Percentiles rank a stretch among this genome's conserved stretches.
These are phyloP conservation scores for Shiraia sp. DNA, from an alignment of 2,329 filamentous ascomycete genomes.

Conservation along the genomic window DNA sequence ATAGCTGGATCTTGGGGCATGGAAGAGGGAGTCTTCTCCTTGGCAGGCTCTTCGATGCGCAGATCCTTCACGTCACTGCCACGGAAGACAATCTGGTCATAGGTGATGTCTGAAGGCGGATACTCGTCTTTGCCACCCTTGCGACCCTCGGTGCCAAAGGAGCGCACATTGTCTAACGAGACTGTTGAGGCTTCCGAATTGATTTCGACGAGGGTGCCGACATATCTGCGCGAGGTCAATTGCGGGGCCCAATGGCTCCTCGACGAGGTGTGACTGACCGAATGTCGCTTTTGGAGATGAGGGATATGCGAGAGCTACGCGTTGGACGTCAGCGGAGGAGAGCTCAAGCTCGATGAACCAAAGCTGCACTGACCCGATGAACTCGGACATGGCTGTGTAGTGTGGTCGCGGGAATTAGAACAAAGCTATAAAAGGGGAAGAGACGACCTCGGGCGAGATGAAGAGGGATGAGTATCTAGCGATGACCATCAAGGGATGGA, in stretches of 20 bases:
- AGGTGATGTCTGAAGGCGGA: constrained; percentile 80
- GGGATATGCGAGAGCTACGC: constrained; percentile 83
- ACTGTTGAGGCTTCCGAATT: constrained; percentile 97
- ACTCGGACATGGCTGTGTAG: constrained; percentile 59
- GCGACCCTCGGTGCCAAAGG: constrained; percentile 91
- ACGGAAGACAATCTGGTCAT: constrained; percentile 98
- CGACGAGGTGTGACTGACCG: constrained; percentile 63
- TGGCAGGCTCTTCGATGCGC: constrained; percentile 82
- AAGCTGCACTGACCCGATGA: constrained; percentile 58
- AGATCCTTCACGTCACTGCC: constrained; percentile 98
- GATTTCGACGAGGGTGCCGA: constrained; percentile 95
- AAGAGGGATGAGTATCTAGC: too few relatives aligned
- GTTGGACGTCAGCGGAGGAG: constrained; percentile 32
- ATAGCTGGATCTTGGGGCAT: constrained; percentile 96
- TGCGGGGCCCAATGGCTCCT: constrained; percentile 16
- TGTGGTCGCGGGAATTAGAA: constrained; percentile 21
- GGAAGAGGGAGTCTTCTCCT: constrained; percentile 70
- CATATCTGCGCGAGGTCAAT: constrained; percentile 67
- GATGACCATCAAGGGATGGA: constrained; percentile 3
- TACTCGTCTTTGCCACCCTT: constrained; percentile 82
- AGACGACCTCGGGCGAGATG: constrained; percentile 23
- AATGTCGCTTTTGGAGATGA: constrained; percentile 97
- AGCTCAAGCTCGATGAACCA: constrained; percentile 41
- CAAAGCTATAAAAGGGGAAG: constrained; percentile 25
- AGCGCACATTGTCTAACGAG: constrained; percentile 93